A percentile compares a stretch with the other conserved stretches of the same genome.
These are phyloP conservation scores for Typha latifolia DNA, from an alignment of 176 grass and related monocot species.

Conservation along the genomic window DNA sequence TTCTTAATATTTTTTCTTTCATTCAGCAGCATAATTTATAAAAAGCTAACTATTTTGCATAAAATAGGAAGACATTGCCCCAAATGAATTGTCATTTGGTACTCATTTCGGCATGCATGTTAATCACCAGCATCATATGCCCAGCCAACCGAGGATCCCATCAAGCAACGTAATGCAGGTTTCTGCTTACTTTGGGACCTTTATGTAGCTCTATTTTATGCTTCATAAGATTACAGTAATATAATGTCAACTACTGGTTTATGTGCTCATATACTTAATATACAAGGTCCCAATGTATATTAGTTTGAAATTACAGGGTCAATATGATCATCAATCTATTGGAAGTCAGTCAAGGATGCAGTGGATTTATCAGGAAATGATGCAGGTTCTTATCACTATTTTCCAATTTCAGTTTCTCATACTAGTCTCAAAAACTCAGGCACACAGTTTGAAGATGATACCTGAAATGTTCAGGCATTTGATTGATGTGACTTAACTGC, in stretches of 20 bases:
- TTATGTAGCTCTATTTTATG: neutral
- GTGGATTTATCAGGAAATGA: conserved; percentile 81
- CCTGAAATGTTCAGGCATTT: neutral
- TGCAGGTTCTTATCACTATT: conserved; percentile 40
- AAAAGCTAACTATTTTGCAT: conserved; percentile 10
- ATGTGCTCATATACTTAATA: neutral
- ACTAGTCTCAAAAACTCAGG: neutral
- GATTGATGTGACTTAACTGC: conserved; percentile 11
- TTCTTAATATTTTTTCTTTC: conserved; percentile 20
- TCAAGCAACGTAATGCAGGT: conserved; percentile 75
- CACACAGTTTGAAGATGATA: neutral
- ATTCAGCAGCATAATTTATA: conserved; percentile 11
- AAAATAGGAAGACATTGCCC: conserved; percentile 70
- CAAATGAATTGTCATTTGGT: conserved; percentile 75
- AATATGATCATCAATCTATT: conserved; percentile 55
- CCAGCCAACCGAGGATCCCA: conserved; percentile 53
- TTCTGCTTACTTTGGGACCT: conserved; percentile 1
- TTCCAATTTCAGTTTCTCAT: neutral
- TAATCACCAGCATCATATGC: conserved; percentile 66
- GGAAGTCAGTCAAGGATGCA: conserved; percentile 53
- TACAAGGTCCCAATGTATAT: neutral
- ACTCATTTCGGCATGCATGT: conserved; percentile 69
- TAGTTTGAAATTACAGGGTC: conserved; percentile 36
- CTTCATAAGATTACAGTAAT: neutral
- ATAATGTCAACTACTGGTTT: neutral